Evolutionary conservation across 176 grass and related monocot genomes (phyloP), one percentile per base, ranked within the genome.

Genomic region (Poa annua): DNA sequence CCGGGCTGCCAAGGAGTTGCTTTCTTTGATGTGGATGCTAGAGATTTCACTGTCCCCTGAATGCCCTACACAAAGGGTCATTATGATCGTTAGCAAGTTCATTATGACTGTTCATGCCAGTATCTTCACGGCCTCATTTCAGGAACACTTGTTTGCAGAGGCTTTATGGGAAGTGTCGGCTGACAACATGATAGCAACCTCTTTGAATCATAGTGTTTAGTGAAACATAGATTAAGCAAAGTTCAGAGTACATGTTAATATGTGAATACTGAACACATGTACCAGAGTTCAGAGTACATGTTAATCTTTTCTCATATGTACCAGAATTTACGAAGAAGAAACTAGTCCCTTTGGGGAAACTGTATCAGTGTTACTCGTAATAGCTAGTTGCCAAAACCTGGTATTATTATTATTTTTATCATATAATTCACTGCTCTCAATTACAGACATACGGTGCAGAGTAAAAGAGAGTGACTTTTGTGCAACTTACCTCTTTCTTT

Each of bases 401-500:
- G 1, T 42, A 8, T 42, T 42, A 42, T 42, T 75, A 22, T 47
- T 25, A 47, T 47, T 47, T 42, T 42, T 47, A 11, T 53, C 24
- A 69, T 6, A 26, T 6, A 17, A 75, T 63, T 17, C 66, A 57
- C 14, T 47, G 42, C 20, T 59, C 42, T 34, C 20, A 17, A 42
- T 9, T 34, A 76, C 19, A 53, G 19, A 59, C 13, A 71, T 53
- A 47, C 16, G 2, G 26, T 48, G 41, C 68, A 71, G 12, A 71
- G 13, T 47, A 10, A 4, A 45, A 12, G n/a, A 11, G n/a, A 71
- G 21, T 15, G 11, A 10, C 15, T 16, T 66, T 76, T 66, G 20
- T 35, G 66, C 3, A 64, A 72, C 49, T 76, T 77, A 93, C 94
- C 84, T 89, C 88, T 85, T 91, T 92, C 72, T 66, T 86, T 78